Evolutionary conservation across 257 asterid species (phyloP).

Genomic region (Nicotiana knightiana): DNA sequence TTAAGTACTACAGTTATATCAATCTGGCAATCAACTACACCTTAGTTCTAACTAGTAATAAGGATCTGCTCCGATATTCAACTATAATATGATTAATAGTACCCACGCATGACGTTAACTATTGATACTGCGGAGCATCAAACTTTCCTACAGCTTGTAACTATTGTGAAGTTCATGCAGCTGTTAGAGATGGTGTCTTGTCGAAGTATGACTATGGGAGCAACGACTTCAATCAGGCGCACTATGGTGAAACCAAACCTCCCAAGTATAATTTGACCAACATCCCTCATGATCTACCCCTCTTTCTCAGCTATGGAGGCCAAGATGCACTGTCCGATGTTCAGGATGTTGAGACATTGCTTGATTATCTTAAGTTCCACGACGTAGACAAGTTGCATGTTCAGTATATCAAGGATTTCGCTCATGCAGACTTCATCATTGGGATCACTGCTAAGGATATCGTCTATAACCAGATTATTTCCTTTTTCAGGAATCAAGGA

Average conservation of each 20-base stretch:
- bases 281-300: constrained; percentile 66
- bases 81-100: not conserved
- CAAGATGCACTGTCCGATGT: constrained; percentile 68
- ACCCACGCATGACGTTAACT: not conserved
- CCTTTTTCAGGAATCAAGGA: constrained; percentile 18
- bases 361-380: constrained; percentile 49
- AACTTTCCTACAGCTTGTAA: not conserved
- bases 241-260: constrained; percentile 55
- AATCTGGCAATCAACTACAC: not conserved
- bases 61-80: not conserved
- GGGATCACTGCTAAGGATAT: constrained; percentile 63
- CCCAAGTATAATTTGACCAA: constrained; percentile 52
- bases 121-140: not conserved
- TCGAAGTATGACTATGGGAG: constrained; percentile 69
- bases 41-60: not conserved
- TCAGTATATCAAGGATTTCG: constrained; percentile 67
- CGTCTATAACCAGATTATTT: constrained; percentile 49
- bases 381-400: constrained; percentile 59
- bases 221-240: constrained; percentile 38
- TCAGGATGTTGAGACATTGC: constrained; percentile 54
- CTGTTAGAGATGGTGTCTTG: constrained; percentile 56
- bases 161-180: constrained; percentile 22
- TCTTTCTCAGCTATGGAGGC: constrained; percentile 83
- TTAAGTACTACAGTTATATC: too few species aligned
- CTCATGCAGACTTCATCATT: constrained; percentile 82